These are phyloP conservation scores for Trichocladium antarcticum DNA, from an alignment of 495 filamentous ascomycete species.

Conservation along the genomic window DNA sequence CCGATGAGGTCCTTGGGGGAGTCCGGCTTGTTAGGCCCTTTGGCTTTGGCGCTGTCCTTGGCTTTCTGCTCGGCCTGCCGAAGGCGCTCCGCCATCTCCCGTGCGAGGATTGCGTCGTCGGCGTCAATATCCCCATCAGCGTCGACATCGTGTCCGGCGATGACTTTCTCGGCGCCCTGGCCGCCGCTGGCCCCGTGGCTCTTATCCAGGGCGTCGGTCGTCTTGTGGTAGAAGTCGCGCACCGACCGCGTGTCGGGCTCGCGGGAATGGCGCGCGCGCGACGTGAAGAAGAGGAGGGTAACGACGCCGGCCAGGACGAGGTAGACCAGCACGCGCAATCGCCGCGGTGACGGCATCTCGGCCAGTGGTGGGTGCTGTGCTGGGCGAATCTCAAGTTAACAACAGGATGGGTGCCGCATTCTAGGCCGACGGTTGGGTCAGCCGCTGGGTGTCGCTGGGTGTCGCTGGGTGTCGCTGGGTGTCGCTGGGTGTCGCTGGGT, in stretches of 20 bases:
- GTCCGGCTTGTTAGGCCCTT: constrained; percentile 45
- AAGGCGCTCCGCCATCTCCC: constrained; percentile 35
- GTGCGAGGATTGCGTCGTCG: constrained; percentile 32
- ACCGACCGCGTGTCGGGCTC: constrained; percentile 30
- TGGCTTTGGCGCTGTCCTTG: constrained; percentile 44
- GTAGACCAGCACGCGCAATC: constrained; percentile 49
- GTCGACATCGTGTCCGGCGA: constrained; percentile 30
- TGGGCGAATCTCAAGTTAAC: too few species aligned
- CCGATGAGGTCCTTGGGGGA: constrained; percentile 35
- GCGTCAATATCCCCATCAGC: constrained; percentile 37
- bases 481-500: too few species aligned
- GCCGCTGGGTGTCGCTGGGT: too few species aligned
- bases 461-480: too few species aligned
- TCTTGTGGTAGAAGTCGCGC: constrained; percentile 47
- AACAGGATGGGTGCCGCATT: too few species aligned
- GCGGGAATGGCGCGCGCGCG: constrained; percentile 27
- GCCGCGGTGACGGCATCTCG: constrained; percentile 66
- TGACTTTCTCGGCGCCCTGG: constrained; percentile 22
- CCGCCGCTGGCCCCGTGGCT: constrained; percentile 16
- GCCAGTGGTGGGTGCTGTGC: constrained; percentile 30
- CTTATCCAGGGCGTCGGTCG: constrained; percentile 38
- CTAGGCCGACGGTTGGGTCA: too few species aligned
- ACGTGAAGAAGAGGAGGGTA: constrained; percentile 52
- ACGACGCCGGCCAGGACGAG: constrained; percentile 46
- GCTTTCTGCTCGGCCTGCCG: constrained; percentile 44